phyloP scores from a whole-genome alignment of 2,329 filamentous ascomycete species.

The Plectosphaerella plurivora region DNA sequence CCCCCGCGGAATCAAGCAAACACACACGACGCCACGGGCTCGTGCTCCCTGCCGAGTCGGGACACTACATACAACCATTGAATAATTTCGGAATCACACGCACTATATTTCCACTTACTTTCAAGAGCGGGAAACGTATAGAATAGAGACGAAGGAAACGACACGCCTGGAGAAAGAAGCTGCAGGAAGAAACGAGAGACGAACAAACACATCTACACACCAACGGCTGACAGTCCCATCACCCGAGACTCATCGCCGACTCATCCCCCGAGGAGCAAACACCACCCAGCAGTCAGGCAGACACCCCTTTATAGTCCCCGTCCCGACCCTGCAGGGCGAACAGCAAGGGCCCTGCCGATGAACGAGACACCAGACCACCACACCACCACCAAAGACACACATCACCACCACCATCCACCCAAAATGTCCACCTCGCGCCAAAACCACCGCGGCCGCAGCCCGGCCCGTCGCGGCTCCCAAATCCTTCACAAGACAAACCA shows the following conservation, averaged over 20 bases:
- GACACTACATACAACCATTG: not conserved
- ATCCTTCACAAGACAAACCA: slow-evolving; percentile 8
- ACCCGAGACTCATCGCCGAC: no score
- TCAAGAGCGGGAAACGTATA: no score
- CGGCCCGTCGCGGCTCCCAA: slow-evolving; percentile 7
- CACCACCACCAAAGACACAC: not conserved
- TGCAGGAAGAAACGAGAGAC: not conserved
- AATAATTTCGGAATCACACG: not conserved
- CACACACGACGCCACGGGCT: no score
- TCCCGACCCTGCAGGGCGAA: no score
- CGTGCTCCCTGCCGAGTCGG: not conserved
- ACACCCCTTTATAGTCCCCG: no score
- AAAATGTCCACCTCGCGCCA: slow-evolving; percentile 1
- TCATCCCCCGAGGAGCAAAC: not conserved
- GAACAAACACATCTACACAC: slow-evolving; percentile 8
- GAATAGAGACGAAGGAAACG: no score
- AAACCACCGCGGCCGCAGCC: not conserved
- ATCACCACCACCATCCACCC: slow-evolving; percentile 21
- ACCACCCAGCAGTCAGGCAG: not conserved
- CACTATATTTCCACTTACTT: no score
- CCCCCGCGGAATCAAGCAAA: no score
- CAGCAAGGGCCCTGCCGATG: no score
- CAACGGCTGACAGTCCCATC: not conserved
- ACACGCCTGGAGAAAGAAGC: not conserved
- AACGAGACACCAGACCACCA: no score